Evolutionary conservation across 2,329 filamentous ascomycete species (phyloP), one percentile per base, ranked within the genome.

Genomic region (Cytospora paraplurivora): DNA sequence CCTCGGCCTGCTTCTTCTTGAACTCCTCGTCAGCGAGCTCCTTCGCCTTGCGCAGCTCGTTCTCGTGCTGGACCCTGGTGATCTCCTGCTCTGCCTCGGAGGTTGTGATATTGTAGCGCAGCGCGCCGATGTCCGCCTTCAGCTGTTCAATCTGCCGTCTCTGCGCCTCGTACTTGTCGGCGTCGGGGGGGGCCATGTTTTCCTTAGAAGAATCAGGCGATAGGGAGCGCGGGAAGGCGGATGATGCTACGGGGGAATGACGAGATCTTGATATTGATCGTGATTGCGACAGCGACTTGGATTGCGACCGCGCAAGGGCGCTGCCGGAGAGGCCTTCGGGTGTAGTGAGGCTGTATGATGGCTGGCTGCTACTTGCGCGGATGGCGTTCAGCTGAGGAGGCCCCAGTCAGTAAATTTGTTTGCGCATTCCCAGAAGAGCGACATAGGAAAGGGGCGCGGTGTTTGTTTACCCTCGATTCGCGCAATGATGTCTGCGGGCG

Each of bases 1-100:
- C 86, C 34, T 85, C 86, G 0, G 79, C 78, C 66, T 88, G 85
- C 52, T 84, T 83, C 52, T 81, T 81, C 71, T 91, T 89, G 71
- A 91, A 93, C 72, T 97, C 93, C 10, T 91, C 88, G 71, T 97
- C 93, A n/a, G 91, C 90, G 67, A 89, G 90, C 55, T 88, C 83
- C 68, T 91, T 88, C 1, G 89, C 83, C 62, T 96, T 92, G 66
- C 94, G 87, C 27, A 97, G 76, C 71, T 97, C 94, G 70, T 91
- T 90, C 68, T 92, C 89, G 69, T 95, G 90, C 66, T 92, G 88
- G 17, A 97, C 81, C 11, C 87, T 83, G 55, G 88, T 81, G 70
- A 97, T 85, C 63, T 96, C 92, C 69, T 91, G 89, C 72, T 98
- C 94, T 69, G 97, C 92, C 71, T 94, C 93, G 59, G 91, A 80